Evolutionary conservation across 2,329 filamentous ascomycete genomes (phyloP).

Genomic region (Pseudogymnoascus sp.): DNA sequence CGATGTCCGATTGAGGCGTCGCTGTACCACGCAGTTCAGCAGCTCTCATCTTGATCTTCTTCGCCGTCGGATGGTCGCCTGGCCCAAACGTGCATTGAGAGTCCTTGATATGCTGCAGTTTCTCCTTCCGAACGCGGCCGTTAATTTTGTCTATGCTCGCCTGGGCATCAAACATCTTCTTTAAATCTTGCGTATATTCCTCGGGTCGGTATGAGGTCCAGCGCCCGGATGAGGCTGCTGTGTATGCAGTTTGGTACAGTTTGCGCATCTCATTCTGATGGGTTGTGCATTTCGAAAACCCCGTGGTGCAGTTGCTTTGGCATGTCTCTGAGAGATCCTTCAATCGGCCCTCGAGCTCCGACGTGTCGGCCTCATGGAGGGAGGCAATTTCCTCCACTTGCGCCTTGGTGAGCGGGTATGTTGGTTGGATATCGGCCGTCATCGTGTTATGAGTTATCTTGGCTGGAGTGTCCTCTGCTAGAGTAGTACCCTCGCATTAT

Average conservation of each 20-base stretch:
- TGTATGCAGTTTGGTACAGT: not conserved
- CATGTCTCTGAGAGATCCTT: not conserved
- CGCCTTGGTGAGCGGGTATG: not conserved
- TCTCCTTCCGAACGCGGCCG: not conserved
- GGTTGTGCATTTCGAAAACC: not conserved
- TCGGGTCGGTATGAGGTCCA: not conserved
- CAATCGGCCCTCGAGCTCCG: not conserved
- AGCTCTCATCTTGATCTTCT: not conserved
- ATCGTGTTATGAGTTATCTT: slow-evolving; percentile 3
- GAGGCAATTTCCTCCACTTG: slow-evolving; percentile 1
- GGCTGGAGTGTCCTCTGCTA: not conserved
- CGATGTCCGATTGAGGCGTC: not conserved
- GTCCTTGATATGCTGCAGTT: not conserved
- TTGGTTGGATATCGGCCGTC: not conserved
- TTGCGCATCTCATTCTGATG: slow-evolving; percentile 4
- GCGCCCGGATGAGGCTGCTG: not conserved
- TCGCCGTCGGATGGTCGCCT: not conserved
- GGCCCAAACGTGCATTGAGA: not conserved
- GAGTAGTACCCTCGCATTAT: not conserved
- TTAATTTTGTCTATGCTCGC: not conserved
- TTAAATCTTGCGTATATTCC: not conserved
- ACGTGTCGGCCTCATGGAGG: not conserved
- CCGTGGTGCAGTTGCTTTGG: not conserved
- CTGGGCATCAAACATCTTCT: not conserved
- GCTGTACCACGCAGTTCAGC: not conserved